Evolutionary conservation across 768 basidiomycete genomes (phyloP), one percentile per base, ranked within the genome.

Genomic region (Leccinellum luteum): DNA sequence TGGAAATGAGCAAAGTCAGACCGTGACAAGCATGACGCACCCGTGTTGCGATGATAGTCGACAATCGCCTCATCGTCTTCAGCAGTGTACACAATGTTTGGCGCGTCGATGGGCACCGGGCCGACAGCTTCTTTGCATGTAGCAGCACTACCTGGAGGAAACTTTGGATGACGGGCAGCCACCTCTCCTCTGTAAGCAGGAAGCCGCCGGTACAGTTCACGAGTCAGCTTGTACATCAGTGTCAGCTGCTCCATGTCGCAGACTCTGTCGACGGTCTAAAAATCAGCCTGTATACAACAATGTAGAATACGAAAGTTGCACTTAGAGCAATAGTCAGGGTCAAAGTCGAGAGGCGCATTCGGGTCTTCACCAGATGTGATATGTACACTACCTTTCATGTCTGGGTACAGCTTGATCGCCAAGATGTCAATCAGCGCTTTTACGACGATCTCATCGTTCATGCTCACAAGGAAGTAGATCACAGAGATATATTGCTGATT

Each of bases 141-240:
- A 0, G 77, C 75, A 8, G 57, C 25, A 43, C 77, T 70, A 3
- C 64, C 65, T 1, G 51, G 49, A 0, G 67, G 43, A 49, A 78
- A 78, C 6, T 53, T 17, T 1, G 77, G 77, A 27, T 69, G 66
- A 14, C 21, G 4, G 0, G n/a, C 12, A 12, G 56, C 25, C 2
- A 50, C 52, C 43, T 68, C 69, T 27, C 69, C 69, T 0, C 66
- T 63, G 52, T 66, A 69, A 7, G 51, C 51, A 8, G 73, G 63
- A 79, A 85, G 81, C 14, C 86, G 81, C 34, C 86, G 79, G 4
- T 74, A 72, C 10, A 83, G 59, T 69, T 88, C 85, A 1, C 85
- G 76, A 4, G 65, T 54, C 55, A 76, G 76, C 60, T 87, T 88
- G 68, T 86, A 87, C 0, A 65, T 74, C 76, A 81, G 82, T 51